Base-by-base conservation (phyloP, 352 stramenopile genomes). In the Phytophthora hibernalis region DNA sequence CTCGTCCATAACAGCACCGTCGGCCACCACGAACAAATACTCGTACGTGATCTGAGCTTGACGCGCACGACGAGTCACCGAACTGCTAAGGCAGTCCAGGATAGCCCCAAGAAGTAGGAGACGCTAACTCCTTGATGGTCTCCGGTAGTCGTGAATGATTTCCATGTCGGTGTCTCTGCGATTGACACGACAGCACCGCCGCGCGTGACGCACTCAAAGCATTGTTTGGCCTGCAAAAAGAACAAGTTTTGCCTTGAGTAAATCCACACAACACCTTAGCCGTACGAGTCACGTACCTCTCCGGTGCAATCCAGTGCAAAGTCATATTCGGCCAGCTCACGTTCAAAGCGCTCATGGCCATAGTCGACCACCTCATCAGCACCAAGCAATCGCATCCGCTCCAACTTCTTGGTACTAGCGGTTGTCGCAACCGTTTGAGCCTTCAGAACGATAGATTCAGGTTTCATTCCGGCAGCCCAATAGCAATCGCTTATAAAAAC, bases 331-430 rank as follows among this genome's bases (percentile, higher is more conserved):
- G 72, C 72, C 18, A 92, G 59, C 24, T 91, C 80, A 15, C 68
- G 72, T 40, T 95, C 86, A 54, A 92, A 95, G 1, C 61, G 71
- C 16, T 92, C 73, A 28, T 83, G 78, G 21, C 51, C 72, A 65
- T 92, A 93, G 65, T 95, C 83, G 2, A 95, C 69, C 6, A 93
- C 83, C 33, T 89, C 75, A 50, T 92, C 82, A 3, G 83, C 83
- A 4, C 86, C 84, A 43, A 95, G 81, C 26, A 76, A 37, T 37
- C 86, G 85, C 70, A 93, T 77, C 20, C 72, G 77, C 40, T 91
- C 81, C 11, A 89, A 40, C 45, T 95, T 93, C 45, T 78, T 83
- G 0, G 83, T 68, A 38, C 76, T 89, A 16, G 86, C 83, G 21
- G 86, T 95, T 8, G 86, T 93, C 21, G 80, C 84, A 28, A 95